These are phyloP conservation scores for Hanseniaspora osmophila DNA, from an alignment of 805 yeast genomes.

Conservation along the genomic window DNA sequence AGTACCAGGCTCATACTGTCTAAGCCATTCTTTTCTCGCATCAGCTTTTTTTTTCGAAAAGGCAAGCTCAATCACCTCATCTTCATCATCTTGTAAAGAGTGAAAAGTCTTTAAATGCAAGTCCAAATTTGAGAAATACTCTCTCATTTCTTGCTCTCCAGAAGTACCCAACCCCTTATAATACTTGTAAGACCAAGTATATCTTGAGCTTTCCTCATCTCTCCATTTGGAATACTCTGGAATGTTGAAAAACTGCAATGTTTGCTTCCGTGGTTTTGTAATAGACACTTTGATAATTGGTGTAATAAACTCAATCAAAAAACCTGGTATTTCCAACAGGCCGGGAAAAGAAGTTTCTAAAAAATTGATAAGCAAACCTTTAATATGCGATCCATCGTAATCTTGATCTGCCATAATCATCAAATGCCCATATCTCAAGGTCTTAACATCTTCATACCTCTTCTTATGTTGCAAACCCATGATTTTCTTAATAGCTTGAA, in stretches of 20 bases:
- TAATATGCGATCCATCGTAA: constrained; percentile 97
- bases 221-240: constrained; percentile 94
- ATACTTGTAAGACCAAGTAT: constrained; percentile 85
- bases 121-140: constrained; percentile 75
- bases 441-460: constrained; percentile 55
- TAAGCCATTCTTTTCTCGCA: constrained; percentile 93
- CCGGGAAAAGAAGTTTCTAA: constrained; percentile 92
- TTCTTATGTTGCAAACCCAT: constrained; percentile 92
- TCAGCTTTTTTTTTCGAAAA: constrained; percentile 92
- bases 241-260: constrained; percentile 77
- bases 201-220: constrained; percentile 57
- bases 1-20: constrained; percentile 84
- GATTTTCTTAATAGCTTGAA: constrained; percentile 87
- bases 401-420: constrained; percentile 99
- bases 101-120: constrained; percentile 78
- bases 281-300: constrained; percentile 89
- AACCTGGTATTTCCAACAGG: constrained; percentile 76
- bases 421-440: constrained; percentile 83
- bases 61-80: constrained; percentile 71
- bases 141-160: constrained; percentile 64
- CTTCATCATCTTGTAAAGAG: constrained; percentile 65
- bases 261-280: constrained; percentile 42
- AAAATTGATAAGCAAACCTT: constrained; percentile 87
- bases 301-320: constrained; percentile 83
- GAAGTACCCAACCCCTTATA: constrained; percentile 99